Percentiles rank a stretch among this genome's conserved stretches.
Conservation (phyloP, 208 protist species). For the Trypanosomatidae sp. region DNA sequence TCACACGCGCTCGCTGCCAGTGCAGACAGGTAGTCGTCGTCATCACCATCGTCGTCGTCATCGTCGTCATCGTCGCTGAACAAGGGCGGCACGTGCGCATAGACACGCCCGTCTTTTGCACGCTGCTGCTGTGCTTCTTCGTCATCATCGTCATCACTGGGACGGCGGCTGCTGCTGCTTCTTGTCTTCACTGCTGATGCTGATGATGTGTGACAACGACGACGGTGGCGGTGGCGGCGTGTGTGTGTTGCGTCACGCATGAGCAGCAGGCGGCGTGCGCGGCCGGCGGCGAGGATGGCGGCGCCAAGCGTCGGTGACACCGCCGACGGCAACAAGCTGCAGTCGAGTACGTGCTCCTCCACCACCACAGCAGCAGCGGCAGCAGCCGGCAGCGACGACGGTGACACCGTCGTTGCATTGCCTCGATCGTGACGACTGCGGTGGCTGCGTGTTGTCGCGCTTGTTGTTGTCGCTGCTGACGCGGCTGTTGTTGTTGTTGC, state of each 20-base stretch:
- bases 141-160: neutral
- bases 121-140: too few species aligned
- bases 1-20: slow-evolving; percentile 64
- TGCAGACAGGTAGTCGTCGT: slow-evolving; percentile 46
- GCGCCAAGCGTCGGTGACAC: slow-evolving; percentile 47
- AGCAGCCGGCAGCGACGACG: too few species aligned
- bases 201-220: neutral
- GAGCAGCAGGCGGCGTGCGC: slow-evolving; percentile 53
- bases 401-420: too few species aligned
- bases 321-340: slow-evolving; percentile 39
- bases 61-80: too few species aligned
- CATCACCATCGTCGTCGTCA: slow-evolving; percentile 11
- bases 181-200: too few species aligned
- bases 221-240: neutral
- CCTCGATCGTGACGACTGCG: too few species aligned
- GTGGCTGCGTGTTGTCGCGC: too few species aligned
- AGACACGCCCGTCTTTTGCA: too few species aligned
- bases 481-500: neutral
- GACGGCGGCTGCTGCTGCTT: too few species aligned
- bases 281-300: slow-evolving; percentile 48
- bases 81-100: too few species aligned
- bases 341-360: slow-evolving; percentile 48
- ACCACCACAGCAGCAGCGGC: too few species aligned
- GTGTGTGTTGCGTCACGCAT: slow-evolving; percentile 1
- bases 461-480: too few species aligned